Percentiles rank a stretch among this genome's conserved stretches.
Evolutionary conservation across 2,329 filamentous ascomycete species (phyloP).

Genomic region (Cladorrhinum sp.): DNA sequence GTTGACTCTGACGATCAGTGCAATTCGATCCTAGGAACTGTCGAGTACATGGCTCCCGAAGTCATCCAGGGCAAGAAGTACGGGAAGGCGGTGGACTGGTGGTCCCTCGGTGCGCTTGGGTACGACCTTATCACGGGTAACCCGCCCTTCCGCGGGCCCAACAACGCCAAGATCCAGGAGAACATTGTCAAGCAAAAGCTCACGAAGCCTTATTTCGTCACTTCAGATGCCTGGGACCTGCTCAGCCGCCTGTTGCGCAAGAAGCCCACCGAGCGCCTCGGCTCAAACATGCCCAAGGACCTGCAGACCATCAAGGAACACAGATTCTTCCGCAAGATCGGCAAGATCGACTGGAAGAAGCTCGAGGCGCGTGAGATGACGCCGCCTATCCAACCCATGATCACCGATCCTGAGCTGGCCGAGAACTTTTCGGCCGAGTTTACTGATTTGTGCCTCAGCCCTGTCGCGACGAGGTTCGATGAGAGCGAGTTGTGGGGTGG

Average conservation of each 20-base stretch:
- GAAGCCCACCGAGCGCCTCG: slow-evolving; percentile 86
- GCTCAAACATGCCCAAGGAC: slow-evolving; percentile 85
- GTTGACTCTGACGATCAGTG: slow-evolving; percentile 65
- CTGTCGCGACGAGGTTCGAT: slow-evolving; percentile 50
- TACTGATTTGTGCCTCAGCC: slow-evolving; percentile 78
- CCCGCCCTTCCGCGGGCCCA: slow-evolving; percentile 85
- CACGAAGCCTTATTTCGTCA: slow-evolving; percentile 82
- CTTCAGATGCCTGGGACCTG: slow-evolving; percentile 88
- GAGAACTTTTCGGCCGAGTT: slow-evolving; percentile 97
- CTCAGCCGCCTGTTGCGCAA: slow-evolving; percentile 87
- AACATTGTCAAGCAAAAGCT: slow-evolving; percentile 95
- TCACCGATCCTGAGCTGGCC: slow-evolving; percentile 91
- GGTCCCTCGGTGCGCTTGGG: slow-evolving; percentile 90
- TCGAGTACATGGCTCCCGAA: slow-evolving; percentile 99
- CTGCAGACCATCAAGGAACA: slow-evolving; percentile 83
- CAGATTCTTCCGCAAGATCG: slow-evolving; percentile 82
- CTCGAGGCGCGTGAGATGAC: slow-evolving; percentile 78
- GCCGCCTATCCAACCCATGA: slow-evolving; percentile 86
- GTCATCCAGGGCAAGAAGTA: slow-evolving; percentile 86
- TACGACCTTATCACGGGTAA: slow-evolving; percentile 90
- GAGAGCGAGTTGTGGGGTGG: slow-evolving; percentile 35
- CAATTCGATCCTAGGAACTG: slow-evolving; percentile 88
- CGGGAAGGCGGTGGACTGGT: slow-evolving; percentile 96
- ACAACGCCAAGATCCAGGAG: slow-evolving; percentile 91
- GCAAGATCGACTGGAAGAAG: slow-evolving; percentile 93